Conservation (phyloP, 139 green algal species). For the Chlorella sp. region DNA sequence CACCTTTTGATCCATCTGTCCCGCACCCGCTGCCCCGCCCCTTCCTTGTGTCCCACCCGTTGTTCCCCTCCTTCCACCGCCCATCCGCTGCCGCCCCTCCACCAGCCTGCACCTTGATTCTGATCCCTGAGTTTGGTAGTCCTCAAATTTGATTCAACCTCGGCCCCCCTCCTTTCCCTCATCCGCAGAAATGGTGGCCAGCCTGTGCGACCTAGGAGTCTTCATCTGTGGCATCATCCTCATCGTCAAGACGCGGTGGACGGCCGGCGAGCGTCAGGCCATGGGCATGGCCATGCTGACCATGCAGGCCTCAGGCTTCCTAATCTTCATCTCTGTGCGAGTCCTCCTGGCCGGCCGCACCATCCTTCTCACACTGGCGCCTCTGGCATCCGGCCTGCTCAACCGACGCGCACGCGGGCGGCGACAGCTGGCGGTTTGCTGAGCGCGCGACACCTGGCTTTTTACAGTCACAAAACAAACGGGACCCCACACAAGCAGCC, state of each 20-base stretch:
- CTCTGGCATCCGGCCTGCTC: not conserved
- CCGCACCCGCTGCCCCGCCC: no score
- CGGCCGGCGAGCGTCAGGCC: not conserved
- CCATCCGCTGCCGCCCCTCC: no score
- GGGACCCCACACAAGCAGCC: no score
- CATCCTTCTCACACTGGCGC: slow-evolving; percentile 1
- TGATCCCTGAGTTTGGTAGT: no score
- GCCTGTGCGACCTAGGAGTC: slow-evolving; percentile 38
- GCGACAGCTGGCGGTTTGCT: not conserved
- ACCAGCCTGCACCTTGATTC: no score
- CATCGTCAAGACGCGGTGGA: slow-evolving; percentile 36
- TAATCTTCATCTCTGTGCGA: slow-evolving; percentile 40
- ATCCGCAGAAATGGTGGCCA: slow-evolving; percentile 34
- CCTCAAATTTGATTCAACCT: no score
- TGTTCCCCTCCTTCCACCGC: no score
- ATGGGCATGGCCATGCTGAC: slow-evolving; percentile 55
- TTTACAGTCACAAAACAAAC: no score
- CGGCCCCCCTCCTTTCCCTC: not conserved
- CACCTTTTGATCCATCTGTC: not conserved
- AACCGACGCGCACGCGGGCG: not conserved
- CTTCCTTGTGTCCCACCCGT: no score
- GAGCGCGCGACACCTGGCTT: no score
- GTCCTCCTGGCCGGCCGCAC: slow-evolving; percentile 39
- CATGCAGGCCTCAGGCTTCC: slow-evolving; percentile 47
- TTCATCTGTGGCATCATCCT: slow-evolving; percentile 57